Base-by-base conservation (phyloP, 2,329 filamentous ascomycete genomes). In the Neurospora sp. region DNA sequence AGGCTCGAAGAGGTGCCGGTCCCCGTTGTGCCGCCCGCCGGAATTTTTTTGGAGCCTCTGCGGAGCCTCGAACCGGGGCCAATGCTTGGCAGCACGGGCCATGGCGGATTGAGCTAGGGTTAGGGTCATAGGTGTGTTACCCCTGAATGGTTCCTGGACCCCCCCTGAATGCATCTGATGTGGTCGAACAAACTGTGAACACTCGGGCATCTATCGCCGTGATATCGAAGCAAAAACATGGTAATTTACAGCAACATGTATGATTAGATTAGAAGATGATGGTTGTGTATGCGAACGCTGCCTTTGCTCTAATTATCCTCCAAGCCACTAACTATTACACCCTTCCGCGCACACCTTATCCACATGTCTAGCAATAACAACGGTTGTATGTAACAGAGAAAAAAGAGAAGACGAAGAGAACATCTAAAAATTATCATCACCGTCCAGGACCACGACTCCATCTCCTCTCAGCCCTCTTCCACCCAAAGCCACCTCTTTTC, bases 1-100 rank as follows among this genome's bases (percentile, higher is more conserved):
- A 62, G 52, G 28, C 52, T 62, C 52, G 52, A 62, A 58, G 52
- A 62, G 52, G 28, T 62, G 28, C 52, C 52, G 52, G 52, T 62
- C 52, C 52, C 52, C 52, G 52, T 62, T 62, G 23, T 62, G 52
- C 52, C 52, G 52, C 52, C 52, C 52, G 52, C 52, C 52, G 52
- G 52, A 62, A 62, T 62, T 62, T 62, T 62, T 62, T 62, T 62
- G 52, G 52, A 62, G 52, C 52, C 52, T 62, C 52, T 62, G 52
- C 52, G 52, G 52, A 28, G 6, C 15, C 4, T 33, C 23, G 52
- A 62, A 62, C 52, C 23, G 15, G 52, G 52, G 52, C 52, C 23
- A 33, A 62, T 62, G 52, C 28, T 62, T 62, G 52, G 52, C 52
- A 33, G 52, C 28, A 33, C 52, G 23, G 52, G 52, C 28, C 23